Conservation (phyloP, 2,329 filamentous ascomycete species). For the Calonectria multiphialidica region DNA sequence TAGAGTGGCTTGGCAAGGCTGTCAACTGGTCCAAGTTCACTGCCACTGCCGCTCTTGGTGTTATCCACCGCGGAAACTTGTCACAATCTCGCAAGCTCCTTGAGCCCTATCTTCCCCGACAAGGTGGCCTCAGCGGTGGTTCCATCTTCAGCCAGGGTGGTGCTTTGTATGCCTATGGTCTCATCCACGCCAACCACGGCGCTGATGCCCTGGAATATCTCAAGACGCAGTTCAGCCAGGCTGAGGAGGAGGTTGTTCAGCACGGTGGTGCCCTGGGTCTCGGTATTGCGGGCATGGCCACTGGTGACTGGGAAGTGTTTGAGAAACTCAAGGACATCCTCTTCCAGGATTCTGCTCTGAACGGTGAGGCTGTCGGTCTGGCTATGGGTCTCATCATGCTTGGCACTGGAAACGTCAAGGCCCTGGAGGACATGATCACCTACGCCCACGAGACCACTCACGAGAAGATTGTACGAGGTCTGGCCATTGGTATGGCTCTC, state of each 20-base stretch:
- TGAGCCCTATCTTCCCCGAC: constrained; percentile 91
- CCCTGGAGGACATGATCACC: constrained; percentile 95
- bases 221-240: constrained; percentile 78
- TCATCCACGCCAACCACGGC: constrained; percentile 98
- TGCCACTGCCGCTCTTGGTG: constrained; percentile 93
- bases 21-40: constrained; percentile 99
- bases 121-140: constrained; percentile 78
- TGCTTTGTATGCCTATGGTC: constrained; percentile 92
- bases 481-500: constrained; percentile 95
- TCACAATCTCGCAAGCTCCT: constrained; percentile 93
- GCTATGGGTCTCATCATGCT: constrained; percentile 99
- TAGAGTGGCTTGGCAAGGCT: constrained; percentile 98
- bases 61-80: constrained; percentile 96
- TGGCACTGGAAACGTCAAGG: constrained; percentile 94
- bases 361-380: constrained; percentile 95
- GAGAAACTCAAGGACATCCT: constrained; percentile 91
- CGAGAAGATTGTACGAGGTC: constrained; percentile 97
- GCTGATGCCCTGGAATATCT: constrained; percentile 89
- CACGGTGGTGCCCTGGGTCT: constrained; percentile 95
- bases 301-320: constrained; percentile 89
- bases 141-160: constrained; percentile 97
- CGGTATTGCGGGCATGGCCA: constrained; percentile 98
- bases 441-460: constrained; percentile 98
- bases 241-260: constrained; percentile 92
- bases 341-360: constrained; percentile 94